These are phyloP conservation scores for Cladophialophora yegresii DNA, from an alignment of 2,329 filamentous ascomycete species.

Conservation along the genomic window DNA sequence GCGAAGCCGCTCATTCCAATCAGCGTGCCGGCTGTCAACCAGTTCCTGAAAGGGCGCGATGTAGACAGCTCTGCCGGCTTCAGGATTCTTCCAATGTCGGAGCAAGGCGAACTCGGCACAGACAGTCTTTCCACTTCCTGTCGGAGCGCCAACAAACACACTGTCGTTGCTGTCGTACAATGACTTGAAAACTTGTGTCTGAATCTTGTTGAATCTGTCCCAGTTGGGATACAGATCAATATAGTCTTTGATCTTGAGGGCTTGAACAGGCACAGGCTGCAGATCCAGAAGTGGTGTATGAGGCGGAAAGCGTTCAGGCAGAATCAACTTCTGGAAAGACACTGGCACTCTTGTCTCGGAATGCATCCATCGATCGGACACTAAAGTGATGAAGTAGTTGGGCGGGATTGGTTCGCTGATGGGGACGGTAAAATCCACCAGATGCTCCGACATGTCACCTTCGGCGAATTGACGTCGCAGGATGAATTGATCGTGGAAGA, in stretches of 20 bases:
- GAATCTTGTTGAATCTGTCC: conserved; percentile 92
- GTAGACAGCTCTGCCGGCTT: conserved; percentile 81
- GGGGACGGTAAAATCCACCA: conserved; percentile 93
- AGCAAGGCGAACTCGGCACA: conserved; percentile 93
- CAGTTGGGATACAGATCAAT: conserved; percentile 78
- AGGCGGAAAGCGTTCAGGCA: conserved; percentile 92
- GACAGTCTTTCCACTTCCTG: conserved; percentile 93
- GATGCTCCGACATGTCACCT: conserved; percentile 84
- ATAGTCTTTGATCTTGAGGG: conserved; percentile 83
- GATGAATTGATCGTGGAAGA: conserved; percentile 93
- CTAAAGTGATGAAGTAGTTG: conserved; percentile 94
- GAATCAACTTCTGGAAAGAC: conserved; percentile 89
- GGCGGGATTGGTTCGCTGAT: conserved; percentile 98
- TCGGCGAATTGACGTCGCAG: conserved; percentile 85
- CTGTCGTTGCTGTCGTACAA: conserved; percentile 90
- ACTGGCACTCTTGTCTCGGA: conserved; percentile 91
- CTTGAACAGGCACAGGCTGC: conserved; percentile 84
- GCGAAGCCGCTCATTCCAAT: conserved; percentile 80
- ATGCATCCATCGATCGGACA: conserved; percentile 98
- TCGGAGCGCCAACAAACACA: conserved; percentile 88
- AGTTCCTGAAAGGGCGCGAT: conserved; percentile 93
- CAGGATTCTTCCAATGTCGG: conserved; percentile 75
- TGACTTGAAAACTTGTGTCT: conserved; percentile 95
- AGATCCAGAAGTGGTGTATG: conserved; percentile 91
- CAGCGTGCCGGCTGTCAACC: conserved; percentile 75